Conservation (phyloP, 192 early-diverging fungal species). For the Entrophospora sp. region DNA sequence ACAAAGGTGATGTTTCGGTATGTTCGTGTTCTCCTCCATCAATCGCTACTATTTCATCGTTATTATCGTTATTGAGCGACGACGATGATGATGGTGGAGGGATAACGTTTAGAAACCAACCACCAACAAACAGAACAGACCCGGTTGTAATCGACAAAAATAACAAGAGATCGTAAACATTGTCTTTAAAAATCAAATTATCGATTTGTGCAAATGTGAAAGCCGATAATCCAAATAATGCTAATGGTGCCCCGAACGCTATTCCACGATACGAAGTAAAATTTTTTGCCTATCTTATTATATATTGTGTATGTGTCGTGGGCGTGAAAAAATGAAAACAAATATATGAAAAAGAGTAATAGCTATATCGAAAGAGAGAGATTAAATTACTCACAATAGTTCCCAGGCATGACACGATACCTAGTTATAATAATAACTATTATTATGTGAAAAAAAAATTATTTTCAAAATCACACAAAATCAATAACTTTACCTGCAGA, state of each 20-base stretch:
- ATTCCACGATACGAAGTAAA: slow-evolving; percentile 46
- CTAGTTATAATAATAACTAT: not conserved
- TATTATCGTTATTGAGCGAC: no score
- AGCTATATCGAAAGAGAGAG: not conserved
- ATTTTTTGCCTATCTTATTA: slow-evolving; percentile 25
- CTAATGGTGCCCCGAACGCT: slow-evolving; percentile 51
- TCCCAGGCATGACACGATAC: not conserved
- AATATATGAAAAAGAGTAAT: not conserved
- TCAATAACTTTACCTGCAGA: not conserved
- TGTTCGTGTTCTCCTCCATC: no score
- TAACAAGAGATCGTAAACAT: slow-evolving; percentile 40
- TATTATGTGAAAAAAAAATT: not conserved
- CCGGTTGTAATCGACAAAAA: slow-evolving; percentile 43
- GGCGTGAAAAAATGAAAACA: not conserved
- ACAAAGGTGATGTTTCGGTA: no score
- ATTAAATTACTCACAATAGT: not conserved
- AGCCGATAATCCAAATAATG: slow-evolving; percentile 53
- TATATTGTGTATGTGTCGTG: not conserved
- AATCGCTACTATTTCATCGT: no score
- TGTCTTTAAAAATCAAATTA: slow-evolving; percentile 39
- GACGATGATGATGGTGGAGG: not conserved
- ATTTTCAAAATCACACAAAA: not conserved
- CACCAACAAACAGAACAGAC: slow-evolving; percentile 36
- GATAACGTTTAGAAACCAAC: slow-evolving; percentile 8
- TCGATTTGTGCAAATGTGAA: slow-evolving; percentile 52